phyloP scores from a whole-genome alignment of 345 rosid genomes.

The Crucihimalaya himalaica region DNA sequence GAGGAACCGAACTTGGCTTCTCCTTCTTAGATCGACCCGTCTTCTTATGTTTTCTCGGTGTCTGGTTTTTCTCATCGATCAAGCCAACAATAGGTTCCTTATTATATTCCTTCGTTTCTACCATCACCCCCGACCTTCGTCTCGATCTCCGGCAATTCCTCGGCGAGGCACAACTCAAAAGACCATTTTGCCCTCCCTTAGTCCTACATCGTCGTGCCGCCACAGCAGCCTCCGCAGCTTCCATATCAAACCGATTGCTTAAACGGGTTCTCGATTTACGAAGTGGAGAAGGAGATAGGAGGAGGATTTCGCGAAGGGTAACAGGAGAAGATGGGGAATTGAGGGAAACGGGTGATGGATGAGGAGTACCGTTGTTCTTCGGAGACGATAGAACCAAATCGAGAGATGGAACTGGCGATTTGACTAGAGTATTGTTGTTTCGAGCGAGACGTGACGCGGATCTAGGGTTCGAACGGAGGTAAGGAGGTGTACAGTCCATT shows the following conservation, averaged over 20 bases:
- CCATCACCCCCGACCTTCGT: slow-evolving; percentile 51
- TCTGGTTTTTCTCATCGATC: slow-evolving; percentile 49
- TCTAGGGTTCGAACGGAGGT: slow-evolving; percentile 59
- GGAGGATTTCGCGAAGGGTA: slow-evolving; percentile 61
- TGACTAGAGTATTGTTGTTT: slow-evolving; percentile 33
- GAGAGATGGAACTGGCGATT: slow-evolving; percentile 49
- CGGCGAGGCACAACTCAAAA: slow-evolving; percentile 58
- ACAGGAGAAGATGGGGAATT: slow-evolving; percentile 49
- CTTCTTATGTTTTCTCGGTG: slow-evolving; percentile 53
- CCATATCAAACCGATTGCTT: slow-evolving; percentile 57
- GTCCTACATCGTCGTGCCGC: slow-evolving; percentile 56
- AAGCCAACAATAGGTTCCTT: slow-evolving; percentile 50
- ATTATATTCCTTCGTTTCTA: slow-evolving; percentile 63
- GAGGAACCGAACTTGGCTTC: slow-evolving; percentile 40
- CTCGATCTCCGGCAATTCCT: slow-evolving; percentile 62
- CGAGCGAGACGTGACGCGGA: slow-evolving; percentile 64
- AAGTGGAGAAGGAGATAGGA: slow-evolving; percentile 73
- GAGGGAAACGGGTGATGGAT: slow-evolving; percentile 48
- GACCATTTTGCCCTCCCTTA: slow-evolving; percentile 54
- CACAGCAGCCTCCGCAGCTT: slow-evolving; percentile 46
- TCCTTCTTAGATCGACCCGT: slow-evolving; percentile 71
- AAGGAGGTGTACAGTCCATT: slow-evolving; percentile 59
- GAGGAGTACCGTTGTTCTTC: slow-evolving; percentile 43
- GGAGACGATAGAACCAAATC: slow-evolving; percentile 58
- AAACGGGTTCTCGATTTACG: slow-evolving; percentile 67